Base-by-base conservation (phyloP, 495 filamentous ascomycete genomes). In the Sordaria brevicollis region DNA sequence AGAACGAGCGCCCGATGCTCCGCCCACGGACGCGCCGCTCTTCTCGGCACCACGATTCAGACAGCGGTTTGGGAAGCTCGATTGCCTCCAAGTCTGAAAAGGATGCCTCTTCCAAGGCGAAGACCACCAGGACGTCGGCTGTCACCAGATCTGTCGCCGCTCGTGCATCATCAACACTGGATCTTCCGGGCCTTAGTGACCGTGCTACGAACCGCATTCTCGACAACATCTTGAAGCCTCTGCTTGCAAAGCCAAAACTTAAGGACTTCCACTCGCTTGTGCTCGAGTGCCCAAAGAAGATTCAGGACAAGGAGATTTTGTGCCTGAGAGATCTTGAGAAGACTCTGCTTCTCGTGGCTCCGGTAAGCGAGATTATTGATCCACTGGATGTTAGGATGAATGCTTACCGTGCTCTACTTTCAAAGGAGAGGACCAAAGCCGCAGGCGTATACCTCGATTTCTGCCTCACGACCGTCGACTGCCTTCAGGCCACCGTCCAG, bases 321-420 rank as follows among this genome's bases (percentile, higher is more conserved):
- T 95, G 90, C 81, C 87, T 97, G 10, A 85, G 93, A 76, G 93
- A 96, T 78, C 85, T 96, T 34, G 93, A 97, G 81, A 96, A 96
- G 86, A 93, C 91, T 13, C 81, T 97, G 65, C 85, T 96, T 73
- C 92, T 90, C 79, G 84, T 94, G 71, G 92, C 93, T 80, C 92
- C 91, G 72, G 93, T 96, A 87, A 94, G 93, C 95, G 80, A 80
- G 73, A 76, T 79, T 68, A 67, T 74, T 37, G 77, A 76, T 80
- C 79, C 83, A 75, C 76, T 80, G 78, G 83, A 81, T 75, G 81
- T 83, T 75, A 82, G 84, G 83, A 82, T 80, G 81, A 82, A 87
- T 85, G 83, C 90, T 94, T 87, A 92, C 89, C 82, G 80, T 79
- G 82, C 74, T 75, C 81, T 83, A 81, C 78, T 81, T 79, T 81